Evolutionary conservation across 352 stramenopile genomes (phyloP), one percentile per base, ranked within the genome.

Genomic region (Globisporangium acanthophoron): DNA sequence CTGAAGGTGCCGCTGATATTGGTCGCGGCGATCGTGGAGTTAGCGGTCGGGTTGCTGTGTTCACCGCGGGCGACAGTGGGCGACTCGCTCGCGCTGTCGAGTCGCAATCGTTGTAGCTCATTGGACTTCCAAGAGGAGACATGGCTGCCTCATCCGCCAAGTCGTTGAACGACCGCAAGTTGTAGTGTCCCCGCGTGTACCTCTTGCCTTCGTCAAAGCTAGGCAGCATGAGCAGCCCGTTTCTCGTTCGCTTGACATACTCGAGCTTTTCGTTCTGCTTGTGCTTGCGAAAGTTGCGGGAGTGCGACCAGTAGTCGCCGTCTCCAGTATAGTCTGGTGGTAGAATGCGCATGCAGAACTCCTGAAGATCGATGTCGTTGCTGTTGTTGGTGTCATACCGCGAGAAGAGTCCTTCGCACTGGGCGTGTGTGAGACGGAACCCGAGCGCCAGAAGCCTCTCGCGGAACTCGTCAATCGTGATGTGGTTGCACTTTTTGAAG

Each of bases 291-390:
- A 70, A 87, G 15, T 81, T 83, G 5, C 85, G 70, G 7, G 76
- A 78, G 35, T 90, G 78, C 20, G 74, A 81, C 83, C 83, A 93
- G 57, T 88, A 65, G 50, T 93, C 80, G 11, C 83, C 80, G 45
- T 93, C 81, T 41, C 78, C 77, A 0, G 78, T 93, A 56, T 93
- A 93, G 49, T 93, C 83, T 4, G 83, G 78, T 5, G 83, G 80
- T 18, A 91, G 54, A n/a, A 93, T 86, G 12, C 76, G 71, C 48
- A 84, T 64, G 41, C 83, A 93, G 61, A 93, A 93, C 58, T 93
- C 83, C 39, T 90, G 76, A n/a, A 93, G 69, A 44, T 93, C 83
- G 61, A 93, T 74, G 31, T 90, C 82, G 50, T 80, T 76, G 60
- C 80, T 91, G 60, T 76, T 78, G 61, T 93, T 79, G 6, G 73